These are phyloP conservation scores for Rutstroemia sp. DNA, from an alignment of 2,329 filamentous ascomycete genomes.

Conservation along the genomic window DNA sequence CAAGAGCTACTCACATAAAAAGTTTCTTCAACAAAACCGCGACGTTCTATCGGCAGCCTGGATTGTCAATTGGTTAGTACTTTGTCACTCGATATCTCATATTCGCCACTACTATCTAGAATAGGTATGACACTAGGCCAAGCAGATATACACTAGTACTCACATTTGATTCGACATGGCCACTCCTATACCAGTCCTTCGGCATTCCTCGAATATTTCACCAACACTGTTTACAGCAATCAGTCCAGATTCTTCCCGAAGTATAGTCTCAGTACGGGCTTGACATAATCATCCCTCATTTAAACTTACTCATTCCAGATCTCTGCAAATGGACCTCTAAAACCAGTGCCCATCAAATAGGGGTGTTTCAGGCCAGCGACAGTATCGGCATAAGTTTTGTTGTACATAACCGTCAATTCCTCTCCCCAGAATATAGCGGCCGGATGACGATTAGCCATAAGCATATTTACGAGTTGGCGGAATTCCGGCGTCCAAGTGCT, in stretches of 20 bases:
- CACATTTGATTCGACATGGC: slow-evolving; percentile 71
- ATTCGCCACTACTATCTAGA: not conserved
- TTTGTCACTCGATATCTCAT: not conserved
- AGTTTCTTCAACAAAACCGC: slow-evolving; percentile 62
- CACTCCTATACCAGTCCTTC: slow-evolving; percentile 62
- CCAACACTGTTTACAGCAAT: slow-evolving; percentile 36
- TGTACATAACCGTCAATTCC: slow-evolving; percentile 58
- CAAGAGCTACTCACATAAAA: slow-evolving; percentile 45
- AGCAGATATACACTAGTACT: not conserved
- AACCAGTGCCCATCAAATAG: slow-evolving; percentile 47
- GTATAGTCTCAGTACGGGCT: too few relatives aligned
- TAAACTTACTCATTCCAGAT: slow-evolving; percentile 53
- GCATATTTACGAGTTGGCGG: slow-evolving; percentile 67
- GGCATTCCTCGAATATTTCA: slow-evolving; percentile 59
- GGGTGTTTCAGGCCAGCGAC: slow-evolving; percentile 74
- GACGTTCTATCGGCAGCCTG: slow-evolving; percentile 58
- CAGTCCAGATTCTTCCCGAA: not conserved
- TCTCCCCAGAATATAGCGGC: slow-evolving; percentile 72
- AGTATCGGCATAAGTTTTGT: slow-evolving; percentile 60
- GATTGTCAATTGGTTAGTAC: not conserved
- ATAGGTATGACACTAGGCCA: not conserved
- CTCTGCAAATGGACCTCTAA: slow-evolving; percentile 55
- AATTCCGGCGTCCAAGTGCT: slow-evolving; percentile 60
- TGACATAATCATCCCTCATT: not conserved
- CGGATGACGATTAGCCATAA: slow-evolving; percentile 71